Conservation (phyloP, 495 filamentous ascomycete species). For the Filosporella fistucella region DNA sequence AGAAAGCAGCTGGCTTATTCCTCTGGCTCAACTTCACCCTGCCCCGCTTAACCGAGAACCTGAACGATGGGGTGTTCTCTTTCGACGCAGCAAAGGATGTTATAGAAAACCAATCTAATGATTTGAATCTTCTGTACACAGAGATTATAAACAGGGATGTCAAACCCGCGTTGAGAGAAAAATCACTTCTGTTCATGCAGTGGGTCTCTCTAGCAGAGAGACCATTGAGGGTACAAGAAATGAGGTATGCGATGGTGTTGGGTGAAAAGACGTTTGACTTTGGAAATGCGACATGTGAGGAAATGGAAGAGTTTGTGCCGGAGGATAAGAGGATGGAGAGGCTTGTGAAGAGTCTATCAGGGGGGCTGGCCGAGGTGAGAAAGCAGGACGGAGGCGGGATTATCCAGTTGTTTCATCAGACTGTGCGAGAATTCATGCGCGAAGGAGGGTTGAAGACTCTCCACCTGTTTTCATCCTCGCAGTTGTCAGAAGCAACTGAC, state of each 20-base stretch:
- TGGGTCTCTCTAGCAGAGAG: constrained; percentile 30
- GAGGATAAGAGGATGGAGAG: constrained; percentile 19
- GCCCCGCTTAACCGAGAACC: constrained; percentile 7
- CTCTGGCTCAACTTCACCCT: constrained; percentile 27
- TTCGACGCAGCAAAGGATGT: constrained; percentile 10
- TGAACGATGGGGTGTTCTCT: constrained; percentile 2
- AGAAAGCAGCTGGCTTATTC: constrained; percentile 27
- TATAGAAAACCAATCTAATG: constrained; percentile 19
- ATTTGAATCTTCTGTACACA: constrained; percentile 24
- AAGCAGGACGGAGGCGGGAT: background rate
- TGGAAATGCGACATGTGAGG: constrained; percentile 6
- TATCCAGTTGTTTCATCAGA: constrained; percentile 36
- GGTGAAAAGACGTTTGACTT: constrained; percentile 7
- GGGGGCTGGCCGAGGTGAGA: constrained; percentile 27
- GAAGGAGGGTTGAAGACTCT: constrained; percentile 15
- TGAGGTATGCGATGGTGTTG: constrained; percentile 27
- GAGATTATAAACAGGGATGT: constrained; percentile 18
- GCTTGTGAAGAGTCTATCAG: constrained; percentile 22
- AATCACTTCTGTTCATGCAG: constrained; percentile 24
- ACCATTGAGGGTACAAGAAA: constrained; percentile 25
- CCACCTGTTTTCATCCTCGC: background rate
- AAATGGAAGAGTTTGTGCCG: constrained; percentile 14
- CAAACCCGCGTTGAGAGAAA: background rate
- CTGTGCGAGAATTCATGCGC: constrained; percentile 32
- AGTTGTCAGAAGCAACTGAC: background rate